These are phyloP conservation scores for Noccaea caerulescens DNA, from an alignment of 345 rosid genomes.

Conservation along the genomic window DNA sequence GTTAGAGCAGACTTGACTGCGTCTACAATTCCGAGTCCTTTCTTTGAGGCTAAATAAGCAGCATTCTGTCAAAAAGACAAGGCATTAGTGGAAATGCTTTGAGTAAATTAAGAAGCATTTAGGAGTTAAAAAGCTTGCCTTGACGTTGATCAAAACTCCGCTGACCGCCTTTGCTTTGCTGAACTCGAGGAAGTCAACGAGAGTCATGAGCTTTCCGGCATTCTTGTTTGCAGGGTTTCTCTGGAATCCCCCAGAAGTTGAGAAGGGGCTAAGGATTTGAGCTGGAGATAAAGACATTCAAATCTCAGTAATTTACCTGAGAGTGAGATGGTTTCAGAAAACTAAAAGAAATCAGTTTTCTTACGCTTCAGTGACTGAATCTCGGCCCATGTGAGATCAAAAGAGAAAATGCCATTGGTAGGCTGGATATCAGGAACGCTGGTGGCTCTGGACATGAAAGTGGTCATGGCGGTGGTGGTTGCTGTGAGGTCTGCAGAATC, in stretches of 20 bases:
- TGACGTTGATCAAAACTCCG: slow-evolving; percentile 73
- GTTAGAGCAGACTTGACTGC: slow-evolving; percentile 55
- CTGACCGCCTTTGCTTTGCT: slow-evolving; percentile 73
- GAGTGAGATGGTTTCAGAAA: neutral
- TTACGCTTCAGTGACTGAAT: slow-evolving; percentile 80
- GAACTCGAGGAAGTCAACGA: slow-evolving; percentile 65
- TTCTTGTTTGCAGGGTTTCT: slow-evolving; percentile 75
- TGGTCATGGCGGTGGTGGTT: slow-evolving; percentile 61
- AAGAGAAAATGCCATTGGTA: slow-evolving; percentile 71
- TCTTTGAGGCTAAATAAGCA: slow-evolving; percentile 80
- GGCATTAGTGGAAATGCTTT: neutral
- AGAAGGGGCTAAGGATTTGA: slow-evolving; percentile 65
- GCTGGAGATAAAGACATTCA: slow-evolving; percentile 55
- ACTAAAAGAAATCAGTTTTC: neutral
- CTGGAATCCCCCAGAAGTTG: slow-evolving; percentile 23
- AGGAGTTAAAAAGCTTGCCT: slow-evolving; percentile 49
- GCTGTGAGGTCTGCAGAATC: slow-evolving; percentile 62
- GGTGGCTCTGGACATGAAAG: slow-evolving; percentile 57
- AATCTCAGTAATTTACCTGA: neutral
- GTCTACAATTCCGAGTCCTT: slow-evolving; percentile 65
- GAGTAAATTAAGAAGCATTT: neutral
- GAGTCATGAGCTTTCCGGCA: slow-evolving; percentile 66
- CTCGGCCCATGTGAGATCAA: slow-evolving; percentile 87
- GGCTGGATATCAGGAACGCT: slow-evolving; percentile 70
- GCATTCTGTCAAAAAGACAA: slow-evolving; percentile 60